Percentiles rank a stretch among this genome's conserved stretches.
Conservation (phyloP, 805 yeast species). For the Lipomyces yamadae region DNA sequence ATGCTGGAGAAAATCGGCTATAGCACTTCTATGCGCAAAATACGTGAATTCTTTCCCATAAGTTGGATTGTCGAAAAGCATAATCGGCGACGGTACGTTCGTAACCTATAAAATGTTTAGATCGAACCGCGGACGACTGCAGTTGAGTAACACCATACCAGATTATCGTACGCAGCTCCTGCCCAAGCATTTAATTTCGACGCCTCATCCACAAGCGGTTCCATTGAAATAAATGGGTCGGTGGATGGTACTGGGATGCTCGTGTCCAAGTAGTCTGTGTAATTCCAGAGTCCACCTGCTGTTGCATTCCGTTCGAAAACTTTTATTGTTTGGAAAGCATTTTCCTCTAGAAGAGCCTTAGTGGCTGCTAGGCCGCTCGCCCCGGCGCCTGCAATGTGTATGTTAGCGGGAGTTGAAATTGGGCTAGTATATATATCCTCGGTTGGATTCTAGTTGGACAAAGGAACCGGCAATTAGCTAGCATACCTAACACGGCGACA, state of each 20-base stretch:
- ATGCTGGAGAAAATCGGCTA: slow-evolving; percentile 61
- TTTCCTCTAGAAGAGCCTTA: slow-evolving; percentile 63
- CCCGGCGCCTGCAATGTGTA: slow-evolving; percentile 30
- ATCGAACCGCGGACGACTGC: not conserved
- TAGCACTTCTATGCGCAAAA: slow-evolving; percentile 67
- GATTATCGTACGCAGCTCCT: slow-evolving; percentile 63
- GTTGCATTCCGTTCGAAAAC: slow-evolving; percentile 62
- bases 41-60: slow-evolving; percentile 51
- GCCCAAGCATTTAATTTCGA: slow-evolving; percentile 50
- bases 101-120: slow-evolving; percentile 49
- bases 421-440: not conserved
- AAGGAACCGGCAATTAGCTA: no score
- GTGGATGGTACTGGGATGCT: slow-evolving; percentile 45
- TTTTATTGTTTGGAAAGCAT: slow-evolving; percentile 53
- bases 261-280: slow-evolving; percentile 46
- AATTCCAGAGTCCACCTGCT: slow-evolving; percentile 87
- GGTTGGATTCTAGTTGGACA: not conserved
- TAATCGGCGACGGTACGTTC: slow-evolving; percentile 65
- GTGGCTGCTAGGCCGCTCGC: slow-evolving; percentile 53
- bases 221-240: slow-evolving; percentile 40
- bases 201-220: slow-evolving; percentile 32
- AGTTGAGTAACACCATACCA: slow-evolving; percentile 47
- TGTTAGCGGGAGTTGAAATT: not conserved
- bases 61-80: slow-evolving; percentile 65
- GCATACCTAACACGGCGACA: not conserved